These are phyloP conservation scores for Solanum habrochaites DNA, from an alignment of 257 asterid species.

Conservation along the genomic window DNA sequence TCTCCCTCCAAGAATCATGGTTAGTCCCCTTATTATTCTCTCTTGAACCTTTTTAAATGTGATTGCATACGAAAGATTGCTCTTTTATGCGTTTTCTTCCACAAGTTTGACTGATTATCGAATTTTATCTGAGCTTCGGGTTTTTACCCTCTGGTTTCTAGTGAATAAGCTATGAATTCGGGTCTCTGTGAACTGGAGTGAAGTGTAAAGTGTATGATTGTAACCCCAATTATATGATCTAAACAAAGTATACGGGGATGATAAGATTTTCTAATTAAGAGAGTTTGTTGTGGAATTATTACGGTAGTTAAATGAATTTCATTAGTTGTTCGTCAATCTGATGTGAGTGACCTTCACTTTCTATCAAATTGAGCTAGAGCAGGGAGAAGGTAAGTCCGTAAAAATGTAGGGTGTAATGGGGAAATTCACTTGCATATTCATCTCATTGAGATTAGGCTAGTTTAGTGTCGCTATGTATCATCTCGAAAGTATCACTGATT, in stretches of 20 bases:
- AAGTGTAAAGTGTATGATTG: background rate
- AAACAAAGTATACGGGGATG: background rate
- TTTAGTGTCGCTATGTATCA: background rate
- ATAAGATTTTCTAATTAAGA: background rate
- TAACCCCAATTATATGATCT: too few species aligned
- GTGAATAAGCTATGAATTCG: background rate
- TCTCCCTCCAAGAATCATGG: constrained; percentile 41
- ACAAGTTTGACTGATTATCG: background rate
- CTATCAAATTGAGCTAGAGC: background rate
- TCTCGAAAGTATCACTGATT: background rate
- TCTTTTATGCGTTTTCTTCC: background rate
- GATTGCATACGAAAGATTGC: background rate
- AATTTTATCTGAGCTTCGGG: background rate
- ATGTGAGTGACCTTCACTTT: background rate
- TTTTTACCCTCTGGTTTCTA: background rate
- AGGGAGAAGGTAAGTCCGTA: background rate
- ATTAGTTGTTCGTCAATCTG: too few species aligned
- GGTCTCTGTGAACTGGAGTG: background rate
- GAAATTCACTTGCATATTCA: background rate
- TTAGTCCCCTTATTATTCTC: constrained; percentile 11
- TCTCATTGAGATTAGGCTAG: background rate
- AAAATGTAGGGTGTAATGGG: background rate
- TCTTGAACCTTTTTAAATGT: background rate
- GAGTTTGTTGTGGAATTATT: background rate
- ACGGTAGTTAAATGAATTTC: too few species aligned